Percentiles rank a stretch among this genome's conserved stretches.
phyloP scores from a whole-genome alignment of 345 rosid species.

The Pistacia integerrima region DNA sequence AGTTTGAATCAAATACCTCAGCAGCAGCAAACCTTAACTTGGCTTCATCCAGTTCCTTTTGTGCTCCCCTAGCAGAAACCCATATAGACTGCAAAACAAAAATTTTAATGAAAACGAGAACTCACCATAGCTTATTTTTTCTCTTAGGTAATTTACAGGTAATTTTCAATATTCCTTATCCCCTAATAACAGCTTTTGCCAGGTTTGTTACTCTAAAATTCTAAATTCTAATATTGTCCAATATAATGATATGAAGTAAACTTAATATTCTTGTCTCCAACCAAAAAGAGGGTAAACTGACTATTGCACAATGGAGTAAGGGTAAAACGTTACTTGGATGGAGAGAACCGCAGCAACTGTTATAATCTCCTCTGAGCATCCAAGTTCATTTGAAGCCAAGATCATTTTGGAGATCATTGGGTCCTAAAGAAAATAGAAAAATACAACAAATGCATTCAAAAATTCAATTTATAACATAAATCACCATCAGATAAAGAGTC shows the following conservation, averaged over 20 bases:
- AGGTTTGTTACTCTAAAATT: not conserved
- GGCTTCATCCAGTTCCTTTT: constrained; percentile 88
- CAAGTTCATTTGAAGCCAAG: constrained; percentile 82
- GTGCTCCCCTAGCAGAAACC: constrained; percentile 76
- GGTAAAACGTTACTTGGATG: constrained; percentile 57
- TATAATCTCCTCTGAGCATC: constrained; percentile 87
- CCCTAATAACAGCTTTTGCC: not conserved
- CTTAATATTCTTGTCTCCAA: not conserved
- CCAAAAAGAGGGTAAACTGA: not conserved
- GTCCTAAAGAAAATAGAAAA: constrained; percentile 51
- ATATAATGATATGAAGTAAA: not conserved
- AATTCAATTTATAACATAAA: not conserved
- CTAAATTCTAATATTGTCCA: not conserved
- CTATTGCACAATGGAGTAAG: not conserved
- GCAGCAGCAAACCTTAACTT: constrained; percentile 97
- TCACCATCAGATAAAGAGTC: not conserved
- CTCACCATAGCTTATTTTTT: not conserved
- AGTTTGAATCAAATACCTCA: constrained; percentile 53
- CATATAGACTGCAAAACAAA: constrained; percentile 75
- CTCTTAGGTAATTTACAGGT: not conserved
- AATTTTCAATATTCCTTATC: not conserved
- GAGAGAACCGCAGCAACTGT: constrained; percentile 88
- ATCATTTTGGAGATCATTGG: constrained; percentile 96
- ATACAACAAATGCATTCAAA: constrained; percentile 7
- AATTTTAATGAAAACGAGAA: constrained; percentile 7